Percentiles rank a stretch among this genome's conserved stretches.
These are phyloP conservation scores for Saccharomycopsis sp. DNA, from an alignment of 805 yeast species.

Conservation along the genomic window DNA sequence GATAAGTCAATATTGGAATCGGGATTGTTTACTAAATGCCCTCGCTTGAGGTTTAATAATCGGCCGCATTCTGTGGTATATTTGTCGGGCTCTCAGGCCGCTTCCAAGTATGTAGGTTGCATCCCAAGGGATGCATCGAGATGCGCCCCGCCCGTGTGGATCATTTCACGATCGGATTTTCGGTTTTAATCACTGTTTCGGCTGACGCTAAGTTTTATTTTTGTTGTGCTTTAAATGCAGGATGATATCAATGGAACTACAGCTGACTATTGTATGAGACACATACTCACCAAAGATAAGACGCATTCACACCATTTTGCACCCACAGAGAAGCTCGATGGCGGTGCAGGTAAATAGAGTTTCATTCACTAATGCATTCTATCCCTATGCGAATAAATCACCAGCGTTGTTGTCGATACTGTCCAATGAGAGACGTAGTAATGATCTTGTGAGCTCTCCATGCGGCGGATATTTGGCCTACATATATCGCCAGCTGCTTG, in stretches of 20 bases:
- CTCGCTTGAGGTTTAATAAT: too few species aligned
- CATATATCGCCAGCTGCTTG: background rate
- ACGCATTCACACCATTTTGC: background rate
- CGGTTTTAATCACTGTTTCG: background rate
- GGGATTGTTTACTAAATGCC: too few species aligned
- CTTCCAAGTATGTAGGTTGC: too few species aligned
- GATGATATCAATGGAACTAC: background rate
- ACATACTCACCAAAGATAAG: background rate
- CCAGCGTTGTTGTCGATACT: too few species aligned
- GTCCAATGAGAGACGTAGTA: background rate
- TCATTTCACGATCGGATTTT: background rate
- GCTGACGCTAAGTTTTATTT: too few species aligned
- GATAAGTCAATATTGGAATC: too few species aligned
- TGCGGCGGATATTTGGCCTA: slow-evolving; percentile 15
- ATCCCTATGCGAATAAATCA: background rate
- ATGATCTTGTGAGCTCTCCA: slow-evolving; percentile 3
- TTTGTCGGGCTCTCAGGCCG: too few species aligned
- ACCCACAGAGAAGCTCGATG: background rate
- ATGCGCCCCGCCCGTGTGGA: background rate
- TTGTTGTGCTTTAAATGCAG: too few species aligned
- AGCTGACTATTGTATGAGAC: background rate
- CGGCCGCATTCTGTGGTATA: too few species aligned
- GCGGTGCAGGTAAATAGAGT: background rate
- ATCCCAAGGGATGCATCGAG: background rate
- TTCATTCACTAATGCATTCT: slow-evolving; percentile 7